Conservation (phyloP, 2,329 filamentous ascomycete species). For the Colletotrichum spinosum region DNA sequence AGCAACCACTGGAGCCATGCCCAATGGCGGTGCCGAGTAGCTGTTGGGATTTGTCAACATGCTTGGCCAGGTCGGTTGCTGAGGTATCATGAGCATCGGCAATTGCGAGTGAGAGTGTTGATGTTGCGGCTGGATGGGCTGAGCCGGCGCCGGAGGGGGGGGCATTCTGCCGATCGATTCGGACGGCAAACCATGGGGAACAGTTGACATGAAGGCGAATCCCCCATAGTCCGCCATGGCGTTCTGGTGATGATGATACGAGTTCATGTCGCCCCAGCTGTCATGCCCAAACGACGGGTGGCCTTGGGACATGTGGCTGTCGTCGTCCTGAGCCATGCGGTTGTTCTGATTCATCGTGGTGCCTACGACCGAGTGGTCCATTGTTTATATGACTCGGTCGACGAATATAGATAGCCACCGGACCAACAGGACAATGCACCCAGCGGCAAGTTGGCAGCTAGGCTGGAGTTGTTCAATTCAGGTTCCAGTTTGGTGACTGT, state of each 20-base stretch:
- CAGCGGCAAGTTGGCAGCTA: slow-evolving; percentile 14
- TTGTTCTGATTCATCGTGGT: slow-evolving; percentile 60
- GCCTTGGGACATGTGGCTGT: slow-evolving; percentile 47
- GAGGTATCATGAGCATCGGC: slow-evolving; percentile 79
- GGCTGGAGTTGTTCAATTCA: slow-evolving; percentile 25
- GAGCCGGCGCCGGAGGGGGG: slow-evolving; percentile 66
- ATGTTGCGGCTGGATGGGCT: slow-evolving; percentile 50
- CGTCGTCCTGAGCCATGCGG: slow-evolving; percentile 56
- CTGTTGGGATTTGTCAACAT: slow-evolving; percentile 79
- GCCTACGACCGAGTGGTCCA: slow-evolving; percentile 59
- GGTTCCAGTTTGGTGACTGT: slow-evolving; percentile 30
- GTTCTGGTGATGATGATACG: slow-evolving; percentile 71
- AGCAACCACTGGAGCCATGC: slow-evolving; percentile 68
- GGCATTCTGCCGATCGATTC: slow-evolving; percentile 65
- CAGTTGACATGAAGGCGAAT: slow-evolving; percentile 68
- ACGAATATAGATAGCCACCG: slow-evolving; percentile 3
- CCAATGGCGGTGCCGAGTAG: slow-evolving; percentile 69
- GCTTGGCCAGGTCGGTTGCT: slow-evolving; percentile 79
- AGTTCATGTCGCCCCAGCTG: slow-evolving; percentile 67
- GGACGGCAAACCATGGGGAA: slow-evolving; percentile 59
- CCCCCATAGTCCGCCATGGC: slow-evolving; percentile 76
- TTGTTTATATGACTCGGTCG: slow-evolving; percentile 43
- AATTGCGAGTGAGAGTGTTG: slow-evolving; percentile 62
- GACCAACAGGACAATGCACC: slow-evolving; percentile 14
- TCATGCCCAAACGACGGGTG: slow-evolving; percentile 56